Base-by-base conservation (phyloP, 345 rosid species). In the Brassica nigra region DNA sequence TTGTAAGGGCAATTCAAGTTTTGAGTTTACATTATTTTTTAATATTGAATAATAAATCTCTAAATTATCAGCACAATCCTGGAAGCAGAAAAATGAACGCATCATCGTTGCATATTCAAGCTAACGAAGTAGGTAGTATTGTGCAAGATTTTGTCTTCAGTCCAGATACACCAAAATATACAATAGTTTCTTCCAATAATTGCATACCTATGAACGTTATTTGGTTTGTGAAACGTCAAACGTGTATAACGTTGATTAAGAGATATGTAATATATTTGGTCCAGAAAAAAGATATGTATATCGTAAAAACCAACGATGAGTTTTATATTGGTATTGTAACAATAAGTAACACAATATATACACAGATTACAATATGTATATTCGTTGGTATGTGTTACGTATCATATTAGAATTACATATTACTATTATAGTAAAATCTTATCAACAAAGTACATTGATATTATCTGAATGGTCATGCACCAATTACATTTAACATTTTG, bases 1-100 rank as follows among this genome's bases (percentile, higher is more conserved):
- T 65, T 55, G 76, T 80, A 80, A 80, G 76, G 80, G 54, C 73
- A 65, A 52, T 75, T 70, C 42, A 70, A 42, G 79, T 62, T 67
- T 49, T 67, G 5, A 57, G 44, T 34, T 70, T 67, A 15, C 27
- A 75, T 28, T 18, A 73, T 31, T 66, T 15, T 14, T 67, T 28
- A 18, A 31, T 44, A 12, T 47, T 42, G 15, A 47, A 44, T 36
- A n/a, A 15, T 70, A 37, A 75, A 52, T 57, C 62, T 28, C 31
- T n/a, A 16, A 4, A 64, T 37, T 15, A 33, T 78, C 54, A 54
- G 66, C 36, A 66, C 29, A 66, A 6, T 47, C 20, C 66, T 76
- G 27, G 7, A 7, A n/a, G 58, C 57, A 42, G 14, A 44, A 63
- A 55, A 66, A 20, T 3, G 74, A 59, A 1, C 30, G 10, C 23